Evolutionary conservation across 1,284 basidiomycete species (phyloP), one percentile per base, ranked within the genome.

Genomic region (Boletus sp.): DNA sequence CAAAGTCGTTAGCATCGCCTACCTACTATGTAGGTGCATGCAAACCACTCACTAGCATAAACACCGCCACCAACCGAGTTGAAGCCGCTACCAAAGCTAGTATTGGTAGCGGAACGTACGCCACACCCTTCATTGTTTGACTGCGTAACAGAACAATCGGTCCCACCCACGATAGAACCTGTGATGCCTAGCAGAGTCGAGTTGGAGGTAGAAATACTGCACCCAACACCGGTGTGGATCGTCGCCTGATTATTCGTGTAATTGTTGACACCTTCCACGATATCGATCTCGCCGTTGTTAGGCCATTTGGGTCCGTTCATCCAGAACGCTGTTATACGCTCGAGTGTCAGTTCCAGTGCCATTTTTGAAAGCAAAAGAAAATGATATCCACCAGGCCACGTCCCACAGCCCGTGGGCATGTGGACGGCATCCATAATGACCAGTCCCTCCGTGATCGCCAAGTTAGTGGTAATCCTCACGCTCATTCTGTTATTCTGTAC

Each of bases 391-490:
- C 79, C 63, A 48, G 86, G 87, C 86, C 91, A 94, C 8, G 83
- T 85, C 33, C 84, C 91, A 66, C 91, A 94, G 7, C 92, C 92
- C 2, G 83, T 84, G 2, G 91, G 91, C 85, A 94, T 92, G 67
- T 94, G 91, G n/a, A 82, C 74, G 13, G 89, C 78, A 65, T 94
- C 90, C 73, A 93, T 76, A 49, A 93, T 74, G 51, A 92, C 73
- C 34, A 93, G 72, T 14, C 82, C 88, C 37, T 80, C 77, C 38
- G 52, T 59, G 62, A 80, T 89, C 2, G 71, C 69, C 51, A 72
- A 65, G 41, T 82, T 71, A 0, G 86, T 84, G 46, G 82, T 81
- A 45, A 94, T 84, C 48, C 91, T 81, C 35, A 94, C 76, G 56
- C 85, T 84, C 65, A 82, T 77, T 50, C 93, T 80, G 41, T 77